These are phyloP conservation scores for Paecilomyces variotii DNA, from an alignment of 2,329 filamentous ascomycete genomes.

Conservation along the genomic window DNA sequence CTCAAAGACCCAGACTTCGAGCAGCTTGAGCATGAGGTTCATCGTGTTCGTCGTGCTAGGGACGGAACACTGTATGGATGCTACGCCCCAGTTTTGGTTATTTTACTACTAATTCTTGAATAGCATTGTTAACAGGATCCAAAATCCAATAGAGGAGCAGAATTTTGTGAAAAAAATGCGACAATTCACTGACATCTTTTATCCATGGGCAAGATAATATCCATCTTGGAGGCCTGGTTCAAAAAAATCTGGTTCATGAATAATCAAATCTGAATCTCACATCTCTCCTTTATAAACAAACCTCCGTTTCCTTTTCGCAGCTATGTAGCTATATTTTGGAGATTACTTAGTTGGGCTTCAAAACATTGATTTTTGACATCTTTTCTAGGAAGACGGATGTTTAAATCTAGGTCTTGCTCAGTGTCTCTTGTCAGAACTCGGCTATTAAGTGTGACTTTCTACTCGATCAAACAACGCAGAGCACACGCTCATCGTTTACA, in stretches of 20 bases:
- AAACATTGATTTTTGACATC: no score
- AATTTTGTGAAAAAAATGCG: constrained; percentile 5
- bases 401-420: no score
- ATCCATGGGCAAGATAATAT: constrained; percentile 4
- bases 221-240: background rate
- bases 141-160: constrained; percentile 3
- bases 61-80: constrained; percentile 5
- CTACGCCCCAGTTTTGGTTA: background rate
- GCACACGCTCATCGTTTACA: constrained; percentile 6
- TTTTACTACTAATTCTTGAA: background rate
- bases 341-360: no score
- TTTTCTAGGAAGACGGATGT: no score
- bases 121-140: constrained; percentile 2
- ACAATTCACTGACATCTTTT: constrained; percentile 3
- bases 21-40: constrained; percentile 4
- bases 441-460: constrained; percentile 14
- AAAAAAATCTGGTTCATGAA: no score
- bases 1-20: constrained; percentile 2
- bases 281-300: no score
- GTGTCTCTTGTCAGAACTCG: no score
- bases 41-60: constrained; percentile 2
- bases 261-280: no score
- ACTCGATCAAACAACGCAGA: constrained; percentile 13
- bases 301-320: no score
- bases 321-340: no score